Conservation (phyloP, 2,329 filamentous ascomycete genomes). For the Pestalotiopsis fici region DNA sequence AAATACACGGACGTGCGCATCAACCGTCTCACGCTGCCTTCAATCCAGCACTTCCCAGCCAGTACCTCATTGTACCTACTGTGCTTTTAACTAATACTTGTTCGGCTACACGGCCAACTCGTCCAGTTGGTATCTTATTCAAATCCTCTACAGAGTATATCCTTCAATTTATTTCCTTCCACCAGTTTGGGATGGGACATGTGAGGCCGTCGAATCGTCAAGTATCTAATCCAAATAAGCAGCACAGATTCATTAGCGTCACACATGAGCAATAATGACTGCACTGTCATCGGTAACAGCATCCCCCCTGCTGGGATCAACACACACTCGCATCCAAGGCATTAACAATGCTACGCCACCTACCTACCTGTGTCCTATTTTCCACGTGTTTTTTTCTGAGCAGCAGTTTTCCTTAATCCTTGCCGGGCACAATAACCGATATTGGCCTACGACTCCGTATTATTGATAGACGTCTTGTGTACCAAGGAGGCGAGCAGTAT, state of each 20-base stretch:
- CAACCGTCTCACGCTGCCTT: not conserved
- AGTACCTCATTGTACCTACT: too few species aligned
- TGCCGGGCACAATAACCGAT: not conserved
- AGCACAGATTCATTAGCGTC: too few species aligned
- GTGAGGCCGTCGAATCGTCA: too few species aligned
- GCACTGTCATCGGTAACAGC: not conserved
- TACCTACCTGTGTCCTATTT: not conserved
- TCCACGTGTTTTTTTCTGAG: not conserved
- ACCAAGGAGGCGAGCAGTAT: too few species aligned
- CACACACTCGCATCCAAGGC: not conserved
- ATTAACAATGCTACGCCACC: not conserved
- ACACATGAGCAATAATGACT: too few species aligned
- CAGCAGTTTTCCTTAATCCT: not conserved
- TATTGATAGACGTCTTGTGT: not conserved
- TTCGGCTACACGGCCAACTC: too few species aligned
- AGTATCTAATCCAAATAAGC: too few species aligned
- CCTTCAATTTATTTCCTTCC: too few species aligned
- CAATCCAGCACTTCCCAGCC: not conserved
- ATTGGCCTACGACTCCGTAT: not conserved
- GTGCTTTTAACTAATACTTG: too few species aligned
- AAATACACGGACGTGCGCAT: not conserved
- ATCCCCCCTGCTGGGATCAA: not conserved
- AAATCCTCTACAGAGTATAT: too few species aligned
- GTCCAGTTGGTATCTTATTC: too few species aligned
- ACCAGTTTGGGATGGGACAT: too few species aligned